Base-by-base conservation (phyloP, 371 early-diverging fungal species). In the Apophysomyces trapeziformis region DNA sequence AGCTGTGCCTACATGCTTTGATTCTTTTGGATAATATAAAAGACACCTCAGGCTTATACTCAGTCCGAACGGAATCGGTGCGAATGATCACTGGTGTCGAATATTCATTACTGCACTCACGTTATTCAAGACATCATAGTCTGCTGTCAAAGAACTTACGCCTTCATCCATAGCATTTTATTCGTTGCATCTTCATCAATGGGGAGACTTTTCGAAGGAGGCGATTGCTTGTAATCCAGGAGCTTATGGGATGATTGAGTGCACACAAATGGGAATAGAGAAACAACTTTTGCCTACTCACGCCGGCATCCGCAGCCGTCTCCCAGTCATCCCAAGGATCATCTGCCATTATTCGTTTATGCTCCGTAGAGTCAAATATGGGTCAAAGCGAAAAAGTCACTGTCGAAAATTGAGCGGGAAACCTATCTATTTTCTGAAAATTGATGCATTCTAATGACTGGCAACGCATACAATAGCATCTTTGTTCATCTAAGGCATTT, bases 251-350 rank as follows among this genome's bases (percentile, higher is more conserved):
- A 45, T 72, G 73, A 9, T 39, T 57, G 37, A 39, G 39, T 64
- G 50, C 62, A 45, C 39, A 61, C 6, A 57, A 45, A n/a, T 32
- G 60, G 41, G 44, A 21, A 12, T 41, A 54, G n/a, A 1, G 16
- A 12, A 13, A 6, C 32, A 26, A 26, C 32, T 18, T 43, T 37
- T 61, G 16, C 9, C 26, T n/a, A 61, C 60, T 65, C 71, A 75
- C 78, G 18, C 69, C 73, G 41, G 78, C 78, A 64, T 75, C 78
- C 35, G 78, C 76, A 39, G 76, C 78, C 47, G 73, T 66, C 67
- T 78, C 78, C 78, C 78, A 75, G 65, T 78, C 78, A 65, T 78
- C 76, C 78, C 76, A 78, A 41, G 78, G 78, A 58, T 78, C 75
- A 36, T 68, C 65, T 56, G 67, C 46, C 69, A 75, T 70, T 7